Evolutionary conservation across 2,329 filamentous ascomycete species (phyloP).

Genomic region (Ophiostoma triangulosporum): DNA sequence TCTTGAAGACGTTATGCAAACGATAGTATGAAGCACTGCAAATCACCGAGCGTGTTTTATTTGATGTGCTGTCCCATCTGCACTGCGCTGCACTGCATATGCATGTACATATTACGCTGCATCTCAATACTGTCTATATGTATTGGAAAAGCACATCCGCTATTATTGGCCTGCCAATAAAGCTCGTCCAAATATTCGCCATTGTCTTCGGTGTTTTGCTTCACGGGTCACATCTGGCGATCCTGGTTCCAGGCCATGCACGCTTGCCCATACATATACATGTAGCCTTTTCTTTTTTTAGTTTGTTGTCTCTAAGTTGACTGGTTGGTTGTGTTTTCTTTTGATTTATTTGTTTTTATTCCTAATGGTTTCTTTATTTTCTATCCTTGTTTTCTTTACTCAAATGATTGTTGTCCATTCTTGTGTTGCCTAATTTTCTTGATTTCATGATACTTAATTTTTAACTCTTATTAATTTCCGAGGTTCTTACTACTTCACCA

Average conservation of each 20-base stretch:
- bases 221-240: background rate
- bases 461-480: background rate
- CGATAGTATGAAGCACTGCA: background rate
- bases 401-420: background rate
- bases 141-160: no score
- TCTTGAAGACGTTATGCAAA: no score
- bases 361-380: background rate
- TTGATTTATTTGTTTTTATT: background rate
- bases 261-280: no score
- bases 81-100: background rate
- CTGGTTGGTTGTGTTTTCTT: background rate
- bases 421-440: no score
- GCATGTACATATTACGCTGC: background rate
- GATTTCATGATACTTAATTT: no score
- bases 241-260: background rate
- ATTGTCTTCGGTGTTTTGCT: background rate
- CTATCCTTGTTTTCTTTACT: background rate
- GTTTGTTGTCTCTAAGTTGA: background rate
- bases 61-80: background rate
- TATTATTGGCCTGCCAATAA: background rate
- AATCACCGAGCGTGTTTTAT: background rate
- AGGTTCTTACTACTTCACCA: no score
- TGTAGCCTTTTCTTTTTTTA: no score
- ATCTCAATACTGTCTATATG: no score
- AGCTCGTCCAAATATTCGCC: constrained; percentile 1